Conservation (phyloP, 2,329 filamentous ascomycete genomes). For the Colletotrichum kahawae region DNA sequence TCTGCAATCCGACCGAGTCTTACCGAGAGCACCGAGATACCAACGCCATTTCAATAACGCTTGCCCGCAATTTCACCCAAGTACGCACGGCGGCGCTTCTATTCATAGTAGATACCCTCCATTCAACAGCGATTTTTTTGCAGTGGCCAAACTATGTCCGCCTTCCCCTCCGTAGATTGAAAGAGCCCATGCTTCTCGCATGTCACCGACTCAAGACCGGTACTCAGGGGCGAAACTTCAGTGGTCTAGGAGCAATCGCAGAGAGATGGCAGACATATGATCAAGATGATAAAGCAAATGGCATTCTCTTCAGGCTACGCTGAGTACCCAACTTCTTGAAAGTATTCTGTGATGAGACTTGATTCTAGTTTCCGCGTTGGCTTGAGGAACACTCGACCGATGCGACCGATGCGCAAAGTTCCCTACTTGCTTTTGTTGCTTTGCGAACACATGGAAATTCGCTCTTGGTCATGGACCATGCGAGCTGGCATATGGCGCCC, state of each 20-base stretch:
- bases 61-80: background rate
- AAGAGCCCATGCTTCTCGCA: background rate
- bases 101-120: background rate
- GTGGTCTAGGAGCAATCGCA: background rate
- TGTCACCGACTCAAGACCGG: background rate
- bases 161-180: background rate
- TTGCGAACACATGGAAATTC: background rate
- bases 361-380: background rate
- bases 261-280: background rate
- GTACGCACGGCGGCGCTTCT: background rate
- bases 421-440: background rate
- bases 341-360: background rate
- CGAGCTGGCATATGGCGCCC: background rate
- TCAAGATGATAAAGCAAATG: background rate
- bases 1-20: background rate
- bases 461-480: background rate
- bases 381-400: background rate
- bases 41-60: background rate
- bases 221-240: background rate
- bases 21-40: background rate
- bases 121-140: background rate
- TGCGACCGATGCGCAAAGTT: background rate
- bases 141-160: background rate
- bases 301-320: background rate
- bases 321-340: background rate